A percentile compares a stretch with the other conserved stretches of the same genome.
Evolutionary conservation across 345 rosid genomes (phyloP).

Genomic region (Rhodamnia argentea): DNA sequence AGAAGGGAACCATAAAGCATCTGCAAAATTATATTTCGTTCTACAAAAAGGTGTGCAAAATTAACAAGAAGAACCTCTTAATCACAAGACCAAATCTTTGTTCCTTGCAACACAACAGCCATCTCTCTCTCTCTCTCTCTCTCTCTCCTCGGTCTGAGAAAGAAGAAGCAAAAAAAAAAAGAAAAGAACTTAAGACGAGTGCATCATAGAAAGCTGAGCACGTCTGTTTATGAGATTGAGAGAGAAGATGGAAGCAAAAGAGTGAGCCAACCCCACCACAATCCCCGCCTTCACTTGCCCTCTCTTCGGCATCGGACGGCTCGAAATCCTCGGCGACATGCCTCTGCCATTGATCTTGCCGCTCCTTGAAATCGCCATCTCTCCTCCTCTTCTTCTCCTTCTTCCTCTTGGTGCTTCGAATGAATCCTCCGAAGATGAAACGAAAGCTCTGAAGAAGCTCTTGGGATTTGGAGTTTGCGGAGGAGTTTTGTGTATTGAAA

Average conservation of each 20-base stretch:
- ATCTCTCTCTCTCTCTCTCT: neutral
- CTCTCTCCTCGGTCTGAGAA: neutral
- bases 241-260: conserved; percentile 49
- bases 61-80: neutral
- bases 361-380: conserved; percentile 31
- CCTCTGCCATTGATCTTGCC: conserved; percentile 12
- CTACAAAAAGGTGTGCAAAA: neutral
- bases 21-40: neutral
- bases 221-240: neutral
- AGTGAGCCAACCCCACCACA: conserved; percentile 39
- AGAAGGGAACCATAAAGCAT: neutral
- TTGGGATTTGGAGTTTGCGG: too few species aligned
- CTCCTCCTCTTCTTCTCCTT: neutral
- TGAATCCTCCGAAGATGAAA: too few species aligned
- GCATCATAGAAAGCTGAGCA: neutral
- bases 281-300: conserved; percentile 70
- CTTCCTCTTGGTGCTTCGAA: neutral
- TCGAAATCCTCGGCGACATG: conserved; percentile 9
- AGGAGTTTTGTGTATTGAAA: neutral
- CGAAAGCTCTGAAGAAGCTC: neutral
- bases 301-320: conserved; percentile 71
- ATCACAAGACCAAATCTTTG: neutral
- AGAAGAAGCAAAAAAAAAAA: neutral
- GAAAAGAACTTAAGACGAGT: neutral
- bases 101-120: neutral